Evolutionary conservation across 352 stramenopile species (phyloP).

Genomic region (Thraustotheca clavata): DNA sequence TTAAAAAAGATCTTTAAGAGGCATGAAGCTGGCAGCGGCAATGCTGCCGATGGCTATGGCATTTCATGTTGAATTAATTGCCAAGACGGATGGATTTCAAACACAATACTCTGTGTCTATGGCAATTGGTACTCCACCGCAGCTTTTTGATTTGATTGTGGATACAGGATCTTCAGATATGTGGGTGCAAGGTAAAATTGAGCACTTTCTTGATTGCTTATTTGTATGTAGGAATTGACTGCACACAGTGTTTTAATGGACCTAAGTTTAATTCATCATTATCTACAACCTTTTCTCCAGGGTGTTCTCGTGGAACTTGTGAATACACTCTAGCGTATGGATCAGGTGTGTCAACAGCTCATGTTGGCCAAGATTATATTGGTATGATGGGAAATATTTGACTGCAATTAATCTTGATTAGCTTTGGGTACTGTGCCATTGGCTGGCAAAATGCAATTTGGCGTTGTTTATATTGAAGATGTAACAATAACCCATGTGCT

Average conservation of each 20-base stretch:
- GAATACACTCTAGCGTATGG: conserved; percentile 13
- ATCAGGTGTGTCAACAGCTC: conserved; percentile 7
- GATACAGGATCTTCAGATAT: conserved; percentile 21
- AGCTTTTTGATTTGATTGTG: conserved; percentile 19
- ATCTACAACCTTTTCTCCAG: conserved; percentile 4
- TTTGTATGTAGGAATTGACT: background rate
- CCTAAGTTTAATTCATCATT: conserved; percentile 5
- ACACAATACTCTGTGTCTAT: conserved; percentile 16
- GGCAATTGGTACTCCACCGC: conserved; percentile 16
- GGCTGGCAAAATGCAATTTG: conserved; percentile 13
- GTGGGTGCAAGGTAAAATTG: conserved; percentile 17
- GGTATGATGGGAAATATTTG: background rate
- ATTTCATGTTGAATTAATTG: background rate
- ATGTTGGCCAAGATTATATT: conserved; percentile 4
- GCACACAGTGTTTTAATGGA: background rate
- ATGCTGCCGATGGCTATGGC: background rate
- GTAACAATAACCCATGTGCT: conserved; percentile 7
- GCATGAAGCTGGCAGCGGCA: background rate
- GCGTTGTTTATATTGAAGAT: conserved; percentile 19
- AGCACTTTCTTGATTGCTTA: background rate
- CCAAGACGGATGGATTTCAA: conserved; percentile 13
- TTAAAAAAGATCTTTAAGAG: background rate
- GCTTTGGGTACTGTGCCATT: background rate
- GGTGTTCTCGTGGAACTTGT: conserved; percentile 1
- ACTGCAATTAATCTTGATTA: background rate